A percentile compares a stretch with the other conserved stretches of the same genome.
phyloP scores from a whole-genome alignment of 164 flowering plant genomes.

The Amborella trichopoda region DNA sequence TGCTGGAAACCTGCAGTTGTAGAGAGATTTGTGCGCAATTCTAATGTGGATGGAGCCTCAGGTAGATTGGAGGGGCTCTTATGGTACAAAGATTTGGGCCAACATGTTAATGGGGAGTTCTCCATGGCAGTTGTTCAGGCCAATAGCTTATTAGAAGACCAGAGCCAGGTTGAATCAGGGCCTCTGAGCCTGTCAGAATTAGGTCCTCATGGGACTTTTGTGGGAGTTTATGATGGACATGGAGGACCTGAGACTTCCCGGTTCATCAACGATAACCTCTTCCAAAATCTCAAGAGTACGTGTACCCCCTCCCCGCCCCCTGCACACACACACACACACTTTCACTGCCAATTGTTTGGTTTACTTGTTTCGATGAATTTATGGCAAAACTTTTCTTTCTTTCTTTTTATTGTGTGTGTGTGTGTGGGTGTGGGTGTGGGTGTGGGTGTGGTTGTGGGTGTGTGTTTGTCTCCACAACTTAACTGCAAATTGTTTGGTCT shows the following conservation, averaged over 20 bases:
- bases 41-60: constrained; percentile 24
- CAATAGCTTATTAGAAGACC: constrained; percentile 66
- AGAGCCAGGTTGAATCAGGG: constrained; percentile 81
- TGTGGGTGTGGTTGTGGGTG: too few relatives aligned
- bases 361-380: not conserved
- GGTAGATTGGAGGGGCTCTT: constrained; percentile 49
- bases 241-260: constrained; percentile 90
- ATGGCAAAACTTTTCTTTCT: not conserved
- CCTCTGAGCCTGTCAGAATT: constrained; percentile 50
- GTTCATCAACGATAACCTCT: constrained; percentile 53
- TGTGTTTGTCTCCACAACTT: too few relatives aligned
- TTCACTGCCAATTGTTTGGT: not conserved
- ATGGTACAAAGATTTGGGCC: constrained; percentile 81
- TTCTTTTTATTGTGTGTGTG: not conserved
- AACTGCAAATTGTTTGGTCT: too few relatives aligned
- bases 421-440: too few relatives aligned
- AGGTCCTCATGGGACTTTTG: constrained; percentile 78
- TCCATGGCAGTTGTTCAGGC: constrained; percentile 92
- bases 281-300: constrained; percentile 65
- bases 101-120: constrained; percentile 69
- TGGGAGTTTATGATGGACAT: constrained; percentile 93
- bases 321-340: too few relatives aligned
- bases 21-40: constrained; percentile 28
- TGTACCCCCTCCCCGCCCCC: constrained; percentile 2
- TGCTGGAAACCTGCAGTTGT: constrained; percentile 62